A percentile compares a stretch with the other conserved stretches of the same genome.
These are phyloP conservation scores for Eleusine coracana DNA, from an alignment of 176 grass and related monocot species.

Conservation along the genomic window DNA sequence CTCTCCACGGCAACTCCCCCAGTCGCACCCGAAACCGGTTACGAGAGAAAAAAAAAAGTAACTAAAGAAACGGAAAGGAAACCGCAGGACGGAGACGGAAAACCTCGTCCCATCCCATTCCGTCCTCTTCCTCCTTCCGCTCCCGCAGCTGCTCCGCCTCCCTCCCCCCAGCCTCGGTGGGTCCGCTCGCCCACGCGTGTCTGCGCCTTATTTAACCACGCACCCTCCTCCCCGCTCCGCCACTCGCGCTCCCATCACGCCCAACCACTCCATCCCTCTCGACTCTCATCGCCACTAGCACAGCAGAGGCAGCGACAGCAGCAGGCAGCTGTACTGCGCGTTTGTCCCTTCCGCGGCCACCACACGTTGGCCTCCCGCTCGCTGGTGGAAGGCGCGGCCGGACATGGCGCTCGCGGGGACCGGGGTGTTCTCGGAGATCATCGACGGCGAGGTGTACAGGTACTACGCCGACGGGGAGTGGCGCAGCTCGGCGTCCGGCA, in stretches of 20 bases:
- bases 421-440: constrained; percentile 69
- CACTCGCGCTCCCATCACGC: constrained; percentile 42
- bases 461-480: constrained; percentile 96
- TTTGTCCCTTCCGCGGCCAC: neutral
- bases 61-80: neutral
- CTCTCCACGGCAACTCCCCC: too few relatives aligned
- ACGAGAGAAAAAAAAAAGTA: neutral
- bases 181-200: constrained; percentile 20
- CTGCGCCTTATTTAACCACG: constrained; percentile 36
- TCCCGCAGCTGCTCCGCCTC: neutral
- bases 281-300: constrained; percentile 36
- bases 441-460: constrained; percentile 78
- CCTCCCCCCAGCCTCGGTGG: neutral
- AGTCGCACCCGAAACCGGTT: neutral
- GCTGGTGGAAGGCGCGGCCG: neutral
- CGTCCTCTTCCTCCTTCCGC: constrained; percentile 4
- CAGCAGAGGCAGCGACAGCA: neutral
- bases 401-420: constrained; percentile 56
- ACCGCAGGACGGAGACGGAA: constrained; percentile 16
- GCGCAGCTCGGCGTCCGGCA: constrained; percentile 75
- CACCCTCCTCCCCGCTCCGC: constrained; percentile 28
- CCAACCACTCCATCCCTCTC: constrained; percentile 18
- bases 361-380: neutral
- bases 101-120: constrained; percentile 13
- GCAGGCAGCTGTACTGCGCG: neutral